These are phyloP conservation scores for Penicillium silybi DNA, from an alignment of 495 filamentous ascomycete genomes.

Conservation along the genomic window DNA sequence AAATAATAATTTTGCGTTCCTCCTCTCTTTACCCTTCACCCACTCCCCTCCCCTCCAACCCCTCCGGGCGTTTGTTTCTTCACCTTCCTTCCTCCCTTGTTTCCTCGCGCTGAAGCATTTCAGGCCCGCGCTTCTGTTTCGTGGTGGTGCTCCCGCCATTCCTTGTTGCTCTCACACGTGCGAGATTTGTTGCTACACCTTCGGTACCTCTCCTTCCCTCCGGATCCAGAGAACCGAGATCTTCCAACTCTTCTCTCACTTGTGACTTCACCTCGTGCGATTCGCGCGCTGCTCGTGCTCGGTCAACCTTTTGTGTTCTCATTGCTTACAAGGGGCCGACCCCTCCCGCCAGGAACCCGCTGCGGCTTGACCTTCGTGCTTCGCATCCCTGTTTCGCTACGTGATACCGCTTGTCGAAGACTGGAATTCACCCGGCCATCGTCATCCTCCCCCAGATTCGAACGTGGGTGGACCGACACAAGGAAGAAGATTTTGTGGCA, in stretches of 20 bases:
- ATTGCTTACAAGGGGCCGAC: background rate
- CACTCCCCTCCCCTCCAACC: constrained; percentile 18
- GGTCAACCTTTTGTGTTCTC: background rate
- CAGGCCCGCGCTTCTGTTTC: constrained; percentile 1
- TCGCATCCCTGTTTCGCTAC: constrained; percentile 6
- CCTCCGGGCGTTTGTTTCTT: constrained; percentile 9
- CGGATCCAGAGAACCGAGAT: constrained; percentile 3
- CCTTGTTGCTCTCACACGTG: constrained; percentile 17
- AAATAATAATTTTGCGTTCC: constrained; percentile 24
- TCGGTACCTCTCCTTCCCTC: constrained; percentile 8
- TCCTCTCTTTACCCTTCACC: constrained; percentile 21
- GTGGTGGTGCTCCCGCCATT: constrained; percentile 2
- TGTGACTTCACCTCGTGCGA: constrained; percentile 2
- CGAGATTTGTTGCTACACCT: constrained; percentile 6
- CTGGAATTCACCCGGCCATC: constrained; percentile 1
- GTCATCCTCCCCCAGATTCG: background rate
- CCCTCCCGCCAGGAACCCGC: constrained; percentile 2
- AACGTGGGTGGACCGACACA: constrained; percentile 1
- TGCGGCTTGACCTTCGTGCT: background rate
- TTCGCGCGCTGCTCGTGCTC: background rate
- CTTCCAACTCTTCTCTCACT: background rate
- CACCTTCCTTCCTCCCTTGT: constrained; percentile 6
- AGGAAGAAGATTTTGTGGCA: background rate
- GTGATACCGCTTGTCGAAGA: constrained; percentile 3
- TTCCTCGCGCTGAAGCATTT: background rate